Percentiles rank a stretch among this genome's conserved stretches.
Evolutionary conservation across 805 yeast genomes (phyloP).

Genomic region (Hanseniaspora meyeri): DNA sequence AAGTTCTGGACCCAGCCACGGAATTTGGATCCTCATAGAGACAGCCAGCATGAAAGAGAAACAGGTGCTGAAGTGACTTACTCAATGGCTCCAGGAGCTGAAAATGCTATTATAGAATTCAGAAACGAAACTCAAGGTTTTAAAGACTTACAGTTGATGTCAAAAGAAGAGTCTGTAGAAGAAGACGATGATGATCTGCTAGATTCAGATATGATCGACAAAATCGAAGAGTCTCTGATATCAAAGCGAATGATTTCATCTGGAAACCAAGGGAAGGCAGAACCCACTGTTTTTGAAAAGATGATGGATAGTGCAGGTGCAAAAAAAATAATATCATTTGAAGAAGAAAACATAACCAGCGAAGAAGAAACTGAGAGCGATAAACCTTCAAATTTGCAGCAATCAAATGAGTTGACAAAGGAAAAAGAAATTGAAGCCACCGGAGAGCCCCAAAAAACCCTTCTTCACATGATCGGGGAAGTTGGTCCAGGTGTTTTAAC

Average conservation of each 20-base stretch:
- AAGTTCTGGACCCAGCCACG: not conserved
- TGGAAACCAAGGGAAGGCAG: not conserved
- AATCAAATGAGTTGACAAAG: not conserved
- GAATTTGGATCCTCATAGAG: not conserved
- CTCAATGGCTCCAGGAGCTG: not conserved
- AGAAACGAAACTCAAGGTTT: not conserved
- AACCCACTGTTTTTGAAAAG: not conserved
- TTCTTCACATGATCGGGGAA: not conserved
- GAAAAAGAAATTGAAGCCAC: not conserved
- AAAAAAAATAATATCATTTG: not conserved
- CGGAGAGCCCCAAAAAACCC: not conserved
- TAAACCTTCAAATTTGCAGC: not conserved
- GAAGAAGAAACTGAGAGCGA: not conserved
- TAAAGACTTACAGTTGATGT: too few species aligned
- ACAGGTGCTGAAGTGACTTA: not conserved
- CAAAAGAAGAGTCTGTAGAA: not conserved
- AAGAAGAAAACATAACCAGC: not conserved
- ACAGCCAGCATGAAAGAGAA: not conserved
- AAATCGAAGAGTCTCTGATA: not conserved
- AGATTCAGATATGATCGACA: not conserved
- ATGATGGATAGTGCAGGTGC: not conserved
- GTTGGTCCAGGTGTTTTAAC: not conserved
- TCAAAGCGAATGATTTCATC: not conserved
- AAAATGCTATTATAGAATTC: not conserved
- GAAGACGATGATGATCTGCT: not conserved